Evolutionary conservation across 23 red algal species (phyloP), one percentile per base, ranked within the genome.

Genomic region (Cyanidium caldarium): DNA sequence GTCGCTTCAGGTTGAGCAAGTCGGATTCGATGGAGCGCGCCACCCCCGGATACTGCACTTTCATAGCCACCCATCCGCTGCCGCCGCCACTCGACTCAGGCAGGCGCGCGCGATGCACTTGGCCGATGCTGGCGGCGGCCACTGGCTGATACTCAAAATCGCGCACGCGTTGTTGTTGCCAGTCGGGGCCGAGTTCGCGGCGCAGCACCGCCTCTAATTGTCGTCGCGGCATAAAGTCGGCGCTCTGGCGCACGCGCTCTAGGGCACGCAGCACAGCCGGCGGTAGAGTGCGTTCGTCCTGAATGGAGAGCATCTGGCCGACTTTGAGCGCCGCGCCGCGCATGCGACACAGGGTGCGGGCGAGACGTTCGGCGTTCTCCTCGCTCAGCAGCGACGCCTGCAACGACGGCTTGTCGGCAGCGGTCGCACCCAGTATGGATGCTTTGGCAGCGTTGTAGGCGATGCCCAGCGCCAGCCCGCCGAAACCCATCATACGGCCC

Each of bases 21-120:
- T 88, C 85, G 15, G 76, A 81, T 35, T 77, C 69, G 15, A 88
- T 88, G 23, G 43, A 65, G 37, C 31, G 34, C 1, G 76, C 85
- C 28, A 88, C 85, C 23, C 85, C 85, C 19, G 85, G 85, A 30
- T 88, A 88, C 72, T 88, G 85, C 56, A 88, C 80, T 76, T 88
- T 88, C 34, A 88, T 37, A 69, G 71, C 75, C 2, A 88, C 65
- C 2, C 28, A 3, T 2, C 44, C 61, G 10, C 16, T 68, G 15
- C 37, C 38, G n/a, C n/a, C 67, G 3, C 43, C 72, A 21, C 29
- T 39, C 20, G 38, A 46, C 34, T 45, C 2, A 1, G 38, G 45
- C 21, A 43, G 25, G 34, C 17, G 56, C 2, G 78, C 85, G 30
- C 56, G 35, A 65, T 88, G 85, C 36, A 88, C 85, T 65, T 88